phyloP scores from a whole-genome alignment of 106 monocot species.

The Narthecium ossifragum region DNA sequence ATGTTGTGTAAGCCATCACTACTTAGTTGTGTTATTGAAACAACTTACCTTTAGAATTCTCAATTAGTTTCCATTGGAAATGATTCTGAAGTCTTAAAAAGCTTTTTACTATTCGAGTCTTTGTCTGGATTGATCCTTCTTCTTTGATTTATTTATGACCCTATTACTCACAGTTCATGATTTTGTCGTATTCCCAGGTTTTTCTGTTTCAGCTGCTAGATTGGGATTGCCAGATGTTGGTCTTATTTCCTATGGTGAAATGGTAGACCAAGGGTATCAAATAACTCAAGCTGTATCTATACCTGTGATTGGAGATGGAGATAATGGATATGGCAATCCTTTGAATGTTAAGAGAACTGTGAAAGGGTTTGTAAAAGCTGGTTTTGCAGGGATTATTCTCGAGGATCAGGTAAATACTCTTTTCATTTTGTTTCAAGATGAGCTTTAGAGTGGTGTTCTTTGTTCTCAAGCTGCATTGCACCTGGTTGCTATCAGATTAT shows the following conservation, averaged over 20 bases:
- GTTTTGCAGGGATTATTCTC: slow-evolving; percentile 95
- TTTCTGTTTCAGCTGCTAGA: slow-evolving; percentile 81
- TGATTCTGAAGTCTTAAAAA: too few relatives aligned
- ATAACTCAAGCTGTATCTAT: slow-evolving; percentile 91
- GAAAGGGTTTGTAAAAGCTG: slow-evolving; percentile 90
- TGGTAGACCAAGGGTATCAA: slow-evolving; percentile 78
- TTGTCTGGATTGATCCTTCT: too few relatives aligned
- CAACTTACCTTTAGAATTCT: too few relatives aligned
- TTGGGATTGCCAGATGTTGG: slow-evolving; percentile 90
- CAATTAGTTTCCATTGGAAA: too few relatives aligned
- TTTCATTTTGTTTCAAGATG: not conserved
- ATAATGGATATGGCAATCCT: slow-evolving; percentile 94
- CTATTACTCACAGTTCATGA: too few relatives aligned
- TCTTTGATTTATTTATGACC: too few relatives aligned
- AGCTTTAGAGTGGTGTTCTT: not conserved
- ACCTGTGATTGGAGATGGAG: slow-evolving; percentile 96
- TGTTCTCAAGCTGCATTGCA: not conserved
- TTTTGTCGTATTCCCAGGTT: slow-evolving; percentile 44
- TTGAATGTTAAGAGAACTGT: slow-evolving; percentile 97
- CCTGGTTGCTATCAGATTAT: too few relatives aligned
- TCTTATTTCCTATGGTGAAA: slow-evolving; percentile 95
- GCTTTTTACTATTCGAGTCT: too few relatives aligned
- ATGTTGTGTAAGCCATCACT: too few relatives aligned
- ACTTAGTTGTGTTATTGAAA: too few relatives aligned
- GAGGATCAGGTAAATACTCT: slow-evolving; percentile 78